Conservation (phyloP, 140 eudicot genomes). For the Senecio squalidus region DNA sequence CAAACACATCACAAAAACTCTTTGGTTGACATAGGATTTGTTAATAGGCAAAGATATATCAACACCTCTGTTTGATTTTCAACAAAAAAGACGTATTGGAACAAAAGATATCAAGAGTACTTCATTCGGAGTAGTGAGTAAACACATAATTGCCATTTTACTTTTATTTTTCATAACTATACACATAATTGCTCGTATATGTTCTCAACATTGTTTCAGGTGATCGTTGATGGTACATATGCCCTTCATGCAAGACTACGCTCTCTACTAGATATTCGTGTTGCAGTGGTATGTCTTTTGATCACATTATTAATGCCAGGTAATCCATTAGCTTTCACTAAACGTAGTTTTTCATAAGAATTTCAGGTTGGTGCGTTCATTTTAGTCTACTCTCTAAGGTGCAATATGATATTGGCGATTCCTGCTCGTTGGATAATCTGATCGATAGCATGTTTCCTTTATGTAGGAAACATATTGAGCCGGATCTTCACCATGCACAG, state of each 20-base stretch:
- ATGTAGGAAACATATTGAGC: conserved; percentile 93
- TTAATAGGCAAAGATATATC: conserved; percentile 70
- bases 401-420: conserved; percentile 90
- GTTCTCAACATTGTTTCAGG: conserved; percentile 38
- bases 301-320: not conserved
- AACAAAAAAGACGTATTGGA: conserved; percentile 67
- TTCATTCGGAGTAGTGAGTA: conserved; percentile 82
- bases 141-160: conserved; percentile 6
- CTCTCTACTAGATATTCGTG: conserved; percentile 92
- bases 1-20: too few species aligned
- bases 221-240: conserved; percentile 93
- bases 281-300: conserved; percentile 75
- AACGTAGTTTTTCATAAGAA: not conserved
- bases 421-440: conserved; percentile 90
- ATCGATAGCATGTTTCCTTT: conserved; percentile 97
- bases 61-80: conserved; percentile 86
- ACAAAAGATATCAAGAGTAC: conserved; percentile 53
- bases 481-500: conserved; percentile 99
- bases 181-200: not conserved
- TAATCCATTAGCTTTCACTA: too few species aligned
- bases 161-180: not conserved
- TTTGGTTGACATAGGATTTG: conserved; percentile 54
- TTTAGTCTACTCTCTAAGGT: conserved; percentile 97
- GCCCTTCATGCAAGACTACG: conserved; percentile 94
- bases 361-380: conserved; percentile 95